Evolutionary conservation across 2,329 filamentous ascomycete genomes (phyloP).

Genomic region (Aspergillus pseudoglaucus): DNA sequence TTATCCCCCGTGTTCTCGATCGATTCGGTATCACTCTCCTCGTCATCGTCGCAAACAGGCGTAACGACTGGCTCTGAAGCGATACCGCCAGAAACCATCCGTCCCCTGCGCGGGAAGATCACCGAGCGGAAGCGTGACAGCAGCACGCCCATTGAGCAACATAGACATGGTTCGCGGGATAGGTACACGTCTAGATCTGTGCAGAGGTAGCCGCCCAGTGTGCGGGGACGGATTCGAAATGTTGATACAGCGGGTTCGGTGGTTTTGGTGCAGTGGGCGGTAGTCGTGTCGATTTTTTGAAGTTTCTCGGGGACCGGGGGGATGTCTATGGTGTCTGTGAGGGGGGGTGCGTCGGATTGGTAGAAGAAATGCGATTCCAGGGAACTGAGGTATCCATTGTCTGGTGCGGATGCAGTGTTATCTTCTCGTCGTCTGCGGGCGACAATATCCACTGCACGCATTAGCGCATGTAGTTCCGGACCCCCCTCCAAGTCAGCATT

Average conservation of each 20-base stretch:
- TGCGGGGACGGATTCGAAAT: conserved; percentile 58
- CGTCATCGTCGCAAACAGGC: conserved; percentile 8
- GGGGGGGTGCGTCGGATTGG: conserved; percentile 21
- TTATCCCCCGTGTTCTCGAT: neutral
- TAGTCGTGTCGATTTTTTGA: conserved; percentile 10
- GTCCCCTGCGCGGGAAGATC: conserved; percentile 56
- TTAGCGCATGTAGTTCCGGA: conserved; percentile 41
- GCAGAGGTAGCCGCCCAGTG: conserved; percentile 84
- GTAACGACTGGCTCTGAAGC: conserved; percentile 57
- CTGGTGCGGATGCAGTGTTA: conserved; percentile 9
- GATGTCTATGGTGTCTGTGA: conserved; percentile 35
- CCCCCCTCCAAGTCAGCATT: conserved; percentile 35
- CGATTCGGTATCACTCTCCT: conserved; percentile 13
- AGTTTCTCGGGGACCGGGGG: conserved; percentile 12
- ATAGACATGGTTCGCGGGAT: conserved; percentile 91
- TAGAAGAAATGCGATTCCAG: conserved; percentile 42
- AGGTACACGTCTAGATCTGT: conserved; percentile 89
- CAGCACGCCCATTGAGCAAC: conserved; percentile 94
- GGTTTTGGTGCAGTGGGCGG: conserved; percentile 10
- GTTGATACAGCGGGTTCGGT: neutral
- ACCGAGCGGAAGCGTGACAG: conserved; percentile 87
- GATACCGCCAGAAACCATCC: conserved; percentile 79
- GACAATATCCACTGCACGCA: conserved; percentile 39
- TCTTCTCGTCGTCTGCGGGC: conserved; percentile 34
- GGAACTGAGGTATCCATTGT: conserved; percentile 14